phyloP scores from a whole-genome alignment of 176 grass and related monocot genomes.

The Carex cristatella region DNA sequence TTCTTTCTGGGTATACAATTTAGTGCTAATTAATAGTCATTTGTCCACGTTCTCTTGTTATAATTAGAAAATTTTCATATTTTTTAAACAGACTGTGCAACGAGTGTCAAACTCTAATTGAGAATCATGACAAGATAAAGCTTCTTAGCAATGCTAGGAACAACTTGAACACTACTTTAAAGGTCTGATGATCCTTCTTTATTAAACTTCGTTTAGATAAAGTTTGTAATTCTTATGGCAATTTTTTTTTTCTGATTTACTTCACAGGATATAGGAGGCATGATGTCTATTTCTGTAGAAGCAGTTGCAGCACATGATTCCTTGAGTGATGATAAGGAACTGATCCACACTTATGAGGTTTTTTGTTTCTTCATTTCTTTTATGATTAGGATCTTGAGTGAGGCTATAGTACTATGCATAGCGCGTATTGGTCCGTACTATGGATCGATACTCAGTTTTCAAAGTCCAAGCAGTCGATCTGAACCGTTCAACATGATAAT shows the following conservation, averaged over 20 bases:
- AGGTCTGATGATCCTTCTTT: conserved; percentile 40
- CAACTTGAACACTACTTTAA: conserved; percentile 94
- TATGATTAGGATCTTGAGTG: not conserved
- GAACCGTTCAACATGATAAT: too few species aligned
- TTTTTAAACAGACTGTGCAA: conserved; percentile 60
- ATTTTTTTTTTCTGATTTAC: conserved; percentile 9
- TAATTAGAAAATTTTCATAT: conserved; percentile 18
- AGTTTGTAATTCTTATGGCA: conserved; percentile 23
- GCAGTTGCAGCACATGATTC: conserved; percentile 85
- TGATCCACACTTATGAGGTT: conserved; percentile 98
- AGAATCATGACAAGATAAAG: conserved; percentile 99
- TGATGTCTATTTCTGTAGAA: conserved; percentile 99
- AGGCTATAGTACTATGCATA: too few species aligned
- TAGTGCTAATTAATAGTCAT: conserved; percentile 10
- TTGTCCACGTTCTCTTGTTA: conserved; percentile 21
- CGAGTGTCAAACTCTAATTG: conserved; percentile 96
- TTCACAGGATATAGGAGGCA: conserved; percentile 85
- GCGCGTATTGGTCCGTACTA: too few species aligned
- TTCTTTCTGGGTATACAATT: conserved; percentile 20
- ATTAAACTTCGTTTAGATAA: not conserved
- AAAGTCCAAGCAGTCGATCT: too few species aligned
- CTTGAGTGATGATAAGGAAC: conserved; percentile 82
- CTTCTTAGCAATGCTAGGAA: conserved; percentile 99
- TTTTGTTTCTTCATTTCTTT: conserved; percentile 25
- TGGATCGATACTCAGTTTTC: too few species aligned